Evolutionary conservation across 306 rosid species (phyloP).

Genomic region (Quercus glauca): DNA sequence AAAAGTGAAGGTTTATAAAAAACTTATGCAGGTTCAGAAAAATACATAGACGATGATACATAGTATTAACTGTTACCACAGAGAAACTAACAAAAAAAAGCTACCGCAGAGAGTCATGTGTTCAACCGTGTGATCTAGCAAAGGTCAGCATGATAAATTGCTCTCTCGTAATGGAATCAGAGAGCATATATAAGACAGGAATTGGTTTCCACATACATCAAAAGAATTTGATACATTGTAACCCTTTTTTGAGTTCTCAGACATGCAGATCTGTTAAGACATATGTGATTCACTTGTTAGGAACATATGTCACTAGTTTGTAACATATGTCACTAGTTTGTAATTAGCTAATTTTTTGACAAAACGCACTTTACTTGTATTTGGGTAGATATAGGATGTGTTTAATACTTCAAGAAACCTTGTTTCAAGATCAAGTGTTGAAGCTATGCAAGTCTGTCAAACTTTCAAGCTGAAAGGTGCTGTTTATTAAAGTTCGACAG

Average conservation of each 20-base stretch:
- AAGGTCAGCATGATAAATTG: conserved; percentile 1
- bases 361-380: too few relatives aligned
- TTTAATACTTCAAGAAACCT: too few relatives aligned
- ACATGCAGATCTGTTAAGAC: background rate
- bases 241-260: background rate
- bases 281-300: too few relatives aligned
- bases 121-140: background rate
- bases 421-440: too few relatives aligned
- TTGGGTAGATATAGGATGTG: too few relatives aligned
- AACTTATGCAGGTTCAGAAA: background rate
- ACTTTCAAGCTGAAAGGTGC: too few relatives aligned
- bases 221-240: background rate
- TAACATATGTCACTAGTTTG: too few relatives aligned
- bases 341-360: too few relatives aligned
- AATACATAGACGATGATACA: background rate
- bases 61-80: background rate
- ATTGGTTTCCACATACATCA: background rate
- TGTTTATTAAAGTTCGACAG: too few relatives aligned
- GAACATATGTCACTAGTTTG: too few relatives aligned
- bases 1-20: conserved; percentile 5
- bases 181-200: background rate
- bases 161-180: background rate
- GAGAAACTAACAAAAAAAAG: background rate
- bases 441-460: too few relatives aligned
- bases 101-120: background rate